These are phyloP conservation scores for Arxiozyma telluris DNA, from an alignment of 1,139 yeast species.

Conservation along the genomic window DNA sequence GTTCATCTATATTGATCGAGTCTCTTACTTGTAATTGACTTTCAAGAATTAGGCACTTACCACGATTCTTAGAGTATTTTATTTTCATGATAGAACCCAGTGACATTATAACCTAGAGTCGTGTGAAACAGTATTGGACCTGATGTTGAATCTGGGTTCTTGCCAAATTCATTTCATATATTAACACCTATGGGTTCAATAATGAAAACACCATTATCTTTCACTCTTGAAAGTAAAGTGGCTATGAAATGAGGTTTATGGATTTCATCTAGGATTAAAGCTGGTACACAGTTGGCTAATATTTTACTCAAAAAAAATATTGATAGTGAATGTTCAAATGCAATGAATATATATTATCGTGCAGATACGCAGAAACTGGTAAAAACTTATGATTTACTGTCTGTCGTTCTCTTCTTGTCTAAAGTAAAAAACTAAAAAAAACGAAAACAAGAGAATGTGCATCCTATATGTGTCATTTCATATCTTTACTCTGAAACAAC, in stretches of 20 bases:
- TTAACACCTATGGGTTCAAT: neutral
- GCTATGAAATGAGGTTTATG: neutral
- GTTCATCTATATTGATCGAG: slow-evolving; percentile 8
- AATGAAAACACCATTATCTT: neutral
- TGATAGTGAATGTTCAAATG: too few relatives aligned
- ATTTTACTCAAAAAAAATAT: too few relatives aligned
- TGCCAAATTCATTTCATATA: neutral
- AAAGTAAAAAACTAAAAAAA: too few relatives aligned
- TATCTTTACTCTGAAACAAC: too few relatives aligned
- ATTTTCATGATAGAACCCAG: slow-evolving; percentile 11
- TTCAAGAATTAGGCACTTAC: slow-evolving; percentile 13
- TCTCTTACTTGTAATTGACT: slow-evolving; percentile 10
- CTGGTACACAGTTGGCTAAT: neutral
- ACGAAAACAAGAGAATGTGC: too few relatives aligned
- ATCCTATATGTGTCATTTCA: too few relatives aligned
- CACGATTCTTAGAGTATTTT: slow-evolving; percentile 12
- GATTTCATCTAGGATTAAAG: neutral
- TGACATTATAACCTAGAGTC: slow-evolving; percentile 10
- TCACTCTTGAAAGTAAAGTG: neutral
- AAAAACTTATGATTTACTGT: too few relatives aligned
- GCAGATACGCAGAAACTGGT: too few relatives aligned
- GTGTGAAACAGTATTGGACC: neutral
- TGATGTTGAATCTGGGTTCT: neutral
- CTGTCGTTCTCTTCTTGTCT: too few relatives aligned
- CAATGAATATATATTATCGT: too few relatives aligned